Evolutionary conservation across 768 basidiomycete species (phyloP).

Genomic region (Collybia nuda): DNA sequence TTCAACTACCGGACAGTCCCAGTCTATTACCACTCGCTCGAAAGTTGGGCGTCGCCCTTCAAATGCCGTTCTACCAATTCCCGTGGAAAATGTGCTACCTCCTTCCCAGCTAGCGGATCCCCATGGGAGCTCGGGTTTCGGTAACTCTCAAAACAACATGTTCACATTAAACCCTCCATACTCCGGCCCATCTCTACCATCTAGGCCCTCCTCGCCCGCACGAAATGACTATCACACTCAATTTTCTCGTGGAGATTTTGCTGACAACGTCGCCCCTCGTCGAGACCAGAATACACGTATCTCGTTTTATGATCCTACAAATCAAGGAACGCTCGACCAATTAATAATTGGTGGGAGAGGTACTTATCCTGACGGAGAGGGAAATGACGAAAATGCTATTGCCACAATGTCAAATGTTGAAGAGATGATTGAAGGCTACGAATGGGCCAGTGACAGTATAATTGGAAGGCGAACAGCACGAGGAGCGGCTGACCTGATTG

Average conservation of each 20-base stretch:
- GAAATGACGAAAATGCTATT: constrained; percentile 73
- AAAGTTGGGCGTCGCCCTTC: constrained; percentile 41
- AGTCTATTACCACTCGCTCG: constrained; percentile 23
- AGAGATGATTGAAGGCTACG: constrained; percentile 98
- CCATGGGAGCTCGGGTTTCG: background rate
- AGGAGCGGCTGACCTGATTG: constrained; percentile 88
- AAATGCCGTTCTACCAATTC: constrained; percentile 38
- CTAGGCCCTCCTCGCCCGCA: constrained; percentile 22
- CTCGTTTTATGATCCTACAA: constrained; percentile 80
- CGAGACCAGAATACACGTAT: constrained; percentile 70
- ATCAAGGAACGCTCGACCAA: constrained; percentile 72
- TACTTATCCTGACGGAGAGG: constrained; percentile 45
- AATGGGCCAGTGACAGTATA: constrained; percentile 89
- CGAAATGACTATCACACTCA: constrained; percentile 28
- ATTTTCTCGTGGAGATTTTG: constrained; percentile 22
- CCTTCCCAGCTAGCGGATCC: background rate
- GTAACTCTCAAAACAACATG: background rate
- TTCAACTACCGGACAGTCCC: constrained; percentile 31
- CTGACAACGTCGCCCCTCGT: constrained; percentile 38
- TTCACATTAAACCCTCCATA: constrained; percentile 10
- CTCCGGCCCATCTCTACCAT: constrained; percentile 16
- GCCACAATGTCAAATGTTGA: constrained; percentile 91
- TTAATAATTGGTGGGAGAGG: constrained; percentile 52
- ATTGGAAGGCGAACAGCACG: constrained; percentile 61
- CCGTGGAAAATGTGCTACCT: constrained; percentile 22